Percentiles rank a stretch among this genome's conserved stretches.
These are phyloP conservation scores for Penicillium simplicissimum DNA, from an alignment of 495 filamentous ascomycete species.

Conservation along the genomic window DNA sequence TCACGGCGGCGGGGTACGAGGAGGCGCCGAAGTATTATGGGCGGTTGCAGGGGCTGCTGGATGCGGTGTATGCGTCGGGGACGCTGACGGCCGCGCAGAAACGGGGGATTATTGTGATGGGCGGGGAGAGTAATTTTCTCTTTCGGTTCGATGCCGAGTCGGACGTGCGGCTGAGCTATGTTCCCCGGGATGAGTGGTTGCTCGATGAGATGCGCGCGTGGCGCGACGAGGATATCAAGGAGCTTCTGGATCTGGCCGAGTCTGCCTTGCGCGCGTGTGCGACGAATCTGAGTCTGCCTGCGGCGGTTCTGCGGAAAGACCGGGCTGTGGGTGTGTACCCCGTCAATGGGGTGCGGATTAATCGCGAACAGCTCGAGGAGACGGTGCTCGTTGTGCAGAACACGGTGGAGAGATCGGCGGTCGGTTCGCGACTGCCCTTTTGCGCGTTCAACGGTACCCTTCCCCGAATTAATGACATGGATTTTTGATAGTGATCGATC, in stretches of 20 bases:
- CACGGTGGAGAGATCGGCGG: slow-evolving; percentile 76
- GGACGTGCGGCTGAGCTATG: slow-evolving; percentile 48
- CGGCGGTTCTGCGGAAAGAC: slow-evolving; percentile 81
- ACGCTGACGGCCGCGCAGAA: slow-evolving; percentile 63
- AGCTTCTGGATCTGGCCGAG: slow-evolving; percentile 85
- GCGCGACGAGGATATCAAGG: slow-evolving; percentile 72
- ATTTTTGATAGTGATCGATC: background rate
- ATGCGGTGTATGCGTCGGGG: slow-evolving; percentile 67
- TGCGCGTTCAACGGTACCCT: slow-evolving; percentile 88
- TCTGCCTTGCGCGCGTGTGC: slow-evolving; percentile 77
- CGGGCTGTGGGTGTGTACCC: slow-evolving; percentile 90
- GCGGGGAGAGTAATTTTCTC: slow-evolving; percentile 86
- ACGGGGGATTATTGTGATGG: slow-evolving; percentile 82
- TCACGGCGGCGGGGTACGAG: slow-evolving; percentile 95
- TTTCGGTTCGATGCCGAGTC: slow-evolving; percentile 64
- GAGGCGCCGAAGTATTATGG: slow-evolving; percentile 80
- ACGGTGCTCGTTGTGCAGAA: slow-evolving; percentile 93
- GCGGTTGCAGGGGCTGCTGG: slow-evolving; percentile 80
- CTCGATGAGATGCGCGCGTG: slow-evolving; percentile 86
- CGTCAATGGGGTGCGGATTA: slow-evolving; percentile 57
- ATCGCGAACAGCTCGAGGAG: slow-evolving; percentile 89
- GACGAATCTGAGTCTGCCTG: slow-evolving; percentile 71
- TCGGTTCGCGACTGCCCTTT: slow-evolving; percentile 75
- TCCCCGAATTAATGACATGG: background rate
- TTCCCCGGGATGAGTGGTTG: slow-evolving; percentile 73